Evolutionary conservation across 495 filamentous ascomycete genomes (phyloP).

Genomic region (Hyphodiscus hymeniophilus): DNA sequence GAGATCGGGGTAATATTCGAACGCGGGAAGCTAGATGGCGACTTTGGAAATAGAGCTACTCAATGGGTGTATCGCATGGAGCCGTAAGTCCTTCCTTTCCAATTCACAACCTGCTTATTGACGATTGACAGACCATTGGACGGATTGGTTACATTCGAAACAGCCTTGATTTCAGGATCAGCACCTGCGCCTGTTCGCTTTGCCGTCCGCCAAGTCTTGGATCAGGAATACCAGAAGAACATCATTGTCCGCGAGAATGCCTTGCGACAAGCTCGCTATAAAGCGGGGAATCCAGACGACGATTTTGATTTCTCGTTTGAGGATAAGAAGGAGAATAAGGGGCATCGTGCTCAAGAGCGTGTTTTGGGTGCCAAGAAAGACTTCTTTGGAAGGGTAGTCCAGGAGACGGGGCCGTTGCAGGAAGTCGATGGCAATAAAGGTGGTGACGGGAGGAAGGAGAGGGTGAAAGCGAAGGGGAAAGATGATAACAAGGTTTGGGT

Average conservation of each 20-base stretch:
- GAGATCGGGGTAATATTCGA: constrained; percentile 77
- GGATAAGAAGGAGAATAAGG: constrained; percentile 34
- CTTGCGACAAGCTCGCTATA: constrained; percentile 46
- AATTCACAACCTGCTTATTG: constrained; percentile 2
- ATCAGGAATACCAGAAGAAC: constrained; percentile 75
- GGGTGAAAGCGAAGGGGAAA: constrained; percentile 25
- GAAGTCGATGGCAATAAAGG: constrained; percentile 31
- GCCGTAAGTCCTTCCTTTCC: constrained; percentile 48
- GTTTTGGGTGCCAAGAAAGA: constrained; percentile 57
- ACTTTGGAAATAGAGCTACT: constrained; percentile 22
- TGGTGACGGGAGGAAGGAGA: constrained; percentile 22
- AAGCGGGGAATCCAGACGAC: constrained; percentile 28
- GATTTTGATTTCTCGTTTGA: constrained; percentile 23
- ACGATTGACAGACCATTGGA: constrained; percentile 53
- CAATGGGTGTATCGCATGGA: constrained; percentile 92
- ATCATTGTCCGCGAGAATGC: constrained; percentile 50
- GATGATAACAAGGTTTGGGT: constrained; percentile 71
- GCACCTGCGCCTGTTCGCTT: constrained; percentile 64
- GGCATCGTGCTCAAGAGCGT: constrained; percentile 14
- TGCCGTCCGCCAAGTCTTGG: constrained; percentile 84
- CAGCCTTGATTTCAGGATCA: constrained; percentile 26
- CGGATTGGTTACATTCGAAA: constrained; percentile 53
- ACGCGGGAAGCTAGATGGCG: constrained; percentile 65
- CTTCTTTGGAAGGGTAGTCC: constrained; percentile 73
- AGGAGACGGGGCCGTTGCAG: constrained; percentile 19